Percentiles rank a stretch among this genome's conserved stretches.
Evolutionary conservation across 2,329 filamentous ascomycete species (phyloP).

Genomic region (Fusarium udum): DNA sequence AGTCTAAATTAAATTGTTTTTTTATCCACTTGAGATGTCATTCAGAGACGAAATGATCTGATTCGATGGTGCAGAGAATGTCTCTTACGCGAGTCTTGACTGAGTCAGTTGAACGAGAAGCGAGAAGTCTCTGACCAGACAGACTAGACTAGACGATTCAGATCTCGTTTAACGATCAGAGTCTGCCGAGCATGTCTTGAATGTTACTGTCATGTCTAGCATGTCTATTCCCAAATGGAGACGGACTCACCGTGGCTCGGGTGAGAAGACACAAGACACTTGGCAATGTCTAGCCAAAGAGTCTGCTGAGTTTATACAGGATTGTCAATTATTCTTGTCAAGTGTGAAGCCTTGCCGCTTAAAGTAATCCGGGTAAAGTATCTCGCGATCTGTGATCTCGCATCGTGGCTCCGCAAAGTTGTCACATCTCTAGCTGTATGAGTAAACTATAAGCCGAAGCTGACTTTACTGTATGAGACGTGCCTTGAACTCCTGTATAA

Average conservation of each 20-base stretch:
- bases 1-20: not conserved
- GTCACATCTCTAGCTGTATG: not conserved
- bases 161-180: not conserved
- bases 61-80: not conserved
- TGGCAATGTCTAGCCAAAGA: not conserved
- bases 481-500: not conserved
- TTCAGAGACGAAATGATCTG: not conserved
- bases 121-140: not conserved
- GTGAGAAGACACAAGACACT: not conserved
- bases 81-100: not conserved
- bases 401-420: not conserved
- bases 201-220: not conserved
- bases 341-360: not conserved
- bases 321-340: not conserved
- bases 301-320: fast-evolving
- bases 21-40: not conserved
- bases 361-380: no score
- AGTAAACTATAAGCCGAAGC: no score
- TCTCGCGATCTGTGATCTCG: not conserved
- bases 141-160: not conserved
- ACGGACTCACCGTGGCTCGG: not conserved
- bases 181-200: not conserved
- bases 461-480: fast-evolving
- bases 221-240: no score
- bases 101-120: not conserved